Percentiles rank a stretch among this genome's conserved stretches.
phyloP scores from a whole-genome alignment of 2,329 filamentous ascomycete species.

The Cladosporium sp. region DNA sequence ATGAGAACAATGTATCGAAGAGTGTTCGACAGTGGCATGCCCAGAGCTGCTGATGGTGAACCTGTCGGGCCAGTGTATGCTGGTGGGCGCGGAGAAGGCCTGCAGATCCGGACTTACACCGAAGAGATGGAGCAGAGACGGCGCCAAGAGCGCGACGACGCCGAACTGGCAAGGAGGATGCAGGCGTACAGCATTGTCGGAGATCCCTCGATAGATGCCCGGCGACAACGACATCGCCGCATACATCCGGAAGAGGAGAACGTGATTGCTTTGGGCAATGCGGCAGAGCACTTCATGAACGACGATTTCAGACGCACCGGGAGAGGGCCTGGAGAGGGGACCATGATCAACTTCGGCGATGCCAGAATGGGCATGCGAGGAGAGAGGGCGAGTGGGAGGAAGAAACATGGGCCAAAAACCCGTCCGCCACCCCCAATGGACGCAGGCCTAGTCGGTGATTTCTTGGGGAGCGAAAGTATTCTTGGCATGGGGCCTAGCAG shows the following conservation, averaged over 20 bases:
- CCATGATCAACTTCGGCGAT: constrained; percentile 36
- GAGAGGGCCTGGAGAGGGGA: constrained; percentile 32
- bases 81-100: constrained; percentile 11
- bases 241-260: constrained; percentile 31
- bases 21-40: constrained; percentile 27
- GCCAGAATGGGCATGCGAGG: constrained; percentile 34
- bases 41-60: constrained; percentile 20
- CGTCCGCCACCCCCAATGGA: constrained; percentile 20
- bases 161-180: constrained; percentile 53
- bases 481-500: constrained; percentile 27
- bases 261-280: constrained; percentile 46
- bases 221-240: constrained; percentile 38
- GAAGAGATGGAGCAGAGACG: constrained; percentile 42
- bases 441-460: constrained; percentile 34
- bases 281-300: constrained; percentile 60
- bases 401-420: constrained; percentile 22
- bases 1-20: constrained; percentile 41
- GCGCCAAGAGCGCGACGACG: constrained; percentile 49
- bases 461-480: constrained; percentile 38
- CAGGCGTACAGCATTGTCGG: constrained; percentile 45
- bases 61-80: constrained; percentile 13
- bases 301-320: constrained; percentile 52
- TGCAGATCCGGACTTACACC: constrained; percentile 33
- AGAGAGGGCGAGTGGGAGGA: constrained; percentile 33
- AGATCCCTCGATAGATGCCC: constrained; percentile 30